Evolutionary conservation across 108 stramenopile genomes (phyloP), one percentile per base, ranked within the genome.

Genomic region (Pseudonitzschia pungens): DNA sequence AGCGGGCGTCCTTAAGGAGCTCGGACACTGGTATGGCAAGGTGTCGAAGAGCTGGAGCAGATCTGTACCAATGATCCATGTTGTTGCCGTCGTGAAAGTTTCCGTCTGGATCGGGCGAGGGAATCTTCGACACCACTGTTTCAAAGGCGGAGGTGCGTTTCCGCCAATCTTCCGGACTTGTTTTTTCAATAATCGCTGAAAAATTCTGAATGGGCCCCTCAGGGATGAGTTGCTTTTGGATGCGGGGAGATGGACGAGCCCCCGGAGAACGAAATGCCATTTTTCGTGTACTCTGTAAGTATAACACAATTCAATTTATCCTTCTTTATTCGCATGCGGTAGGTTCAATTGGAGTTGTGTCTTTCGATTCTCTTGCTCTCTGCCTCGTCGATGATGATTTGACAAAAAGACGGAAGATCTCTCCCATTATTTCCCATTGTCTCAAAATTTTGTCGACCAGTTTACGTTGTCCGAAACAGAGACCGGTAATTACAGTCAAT

Each of bases 111-210:
- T 78, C 71, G 12, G 18, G 43, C 26, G 44, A 65, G n/a, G 92
- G 92, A 21, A 90, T 87, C 71, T 55, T 69, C 26, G 68, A 26
- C 10, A 92, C 81, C 10, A 94, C 58, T 20, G 32, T 69, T 32
- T 73, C 54, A 28, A 94, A 77, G 4, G 89, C 80, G 31, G 65
- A 45, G 27, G 83, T 84, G 9, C 93, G 89, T 64, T 76, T 82
- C 71, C 84, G 79, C 93, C 93, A 94, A 53, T 88, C 83, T 60
- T 92, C 93, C 8, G 81, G 42, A 4, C 74, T 73, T 8, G 87
- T 77, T 29, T 75, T 69, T 28, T 85, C 86, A 26, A 89, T 79
- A 21, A 81, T 55, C 45, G 52, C 22, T 41, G 74, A 57, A 58
- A 94, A 87, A 54, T 81, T 81, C 45, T 77, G 78, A 43, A 94